Percentiles rank a stretch among this genome's conserved stretches.
Conservation (phyloP, 257 asterid species). For the Solanum corneliomulleri region DNA sequence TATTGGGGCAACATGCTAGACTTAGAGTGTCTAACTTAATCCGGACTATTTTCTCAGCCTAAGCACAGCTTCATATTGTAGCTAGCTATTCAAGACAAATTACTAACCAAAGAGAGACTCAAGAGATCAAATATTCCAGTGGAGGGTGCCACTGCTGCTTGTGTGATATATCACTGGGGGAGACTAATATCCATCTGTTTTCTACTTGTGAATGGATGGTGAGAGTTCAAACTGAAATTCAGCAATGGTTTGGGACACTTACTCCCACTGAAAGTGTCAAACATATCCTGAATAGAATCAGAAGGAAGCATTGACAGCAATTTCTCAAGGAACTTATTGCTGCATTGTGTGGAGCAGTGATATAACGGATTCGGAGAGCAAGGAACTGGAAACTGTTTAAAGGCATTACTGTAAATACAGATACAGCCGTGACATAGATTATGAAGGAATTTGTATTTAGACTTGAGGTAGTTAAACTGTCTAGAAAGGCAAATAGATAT, state of each 20-base stretch:
- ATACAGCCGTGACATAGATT: neutral
- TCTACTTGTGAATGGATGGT: neutral
- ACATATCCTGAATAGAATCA: neutral
- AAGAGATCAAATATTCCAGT: neutral
- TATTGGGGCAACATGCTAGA: neutral
- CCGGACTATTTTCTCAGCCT: neutral
- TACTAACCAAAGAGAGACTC: neutral
- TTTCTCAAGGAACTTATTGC: neutral
- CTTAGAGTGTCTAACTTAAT: neutral
- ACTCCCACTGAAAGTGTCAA: neutral
- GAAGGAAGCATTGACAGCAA: neutral
- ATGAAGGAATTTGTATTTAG: neutral
- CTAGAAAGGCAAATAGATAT: neutral
- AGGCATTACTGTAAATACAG: neutral
- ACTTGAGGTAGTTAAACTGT: neutral
- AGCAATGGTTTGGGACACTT: neutral
- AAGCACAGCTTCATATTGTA: neutral
- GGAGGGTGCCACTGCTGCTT: neutral
- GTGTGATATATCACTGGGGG: neutral
- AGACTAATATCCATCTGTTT: neutral
- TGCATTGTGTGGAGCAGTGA: neutral
- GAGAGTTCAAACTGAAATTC: neutral
- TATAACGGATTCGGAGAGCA: neutral
- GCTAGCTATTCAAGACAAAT: neutral
- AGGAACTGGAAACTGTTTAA: neutral